Conservation (phyloP, 805 yeast genomes). For the Candida awuae region DNA sequence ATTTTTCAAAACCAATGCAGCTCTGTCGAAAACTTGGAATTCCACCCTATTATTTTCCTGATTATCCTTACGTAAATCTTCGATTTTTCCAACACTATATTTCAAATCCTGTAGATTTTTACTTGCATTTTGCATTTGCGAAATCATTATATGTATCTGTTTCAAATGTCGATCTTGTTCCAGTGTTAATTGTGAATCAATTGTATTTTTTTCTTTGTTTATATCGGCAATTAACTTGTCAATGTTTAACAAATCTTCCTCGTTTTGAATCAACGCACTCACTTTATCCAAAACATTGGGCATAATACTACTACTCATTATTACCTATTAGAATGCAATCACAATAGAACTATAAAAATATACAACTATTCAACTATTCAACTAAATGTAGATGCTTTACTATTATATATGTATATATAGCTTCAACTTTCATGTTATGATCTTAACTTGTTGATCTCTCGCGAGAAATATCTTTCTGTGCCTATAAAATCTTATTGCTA, state of each 20-base stretch:
- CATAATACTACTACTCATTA: too few relatives aligned
- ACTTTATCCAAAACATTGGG: slow-evolving; percentile 15
- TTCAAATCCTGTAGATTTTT: slow-evolving; percentile 44
- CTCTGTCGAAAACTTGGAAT: slow-evolving; percentile 59
- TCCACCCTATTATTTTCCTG: slow-evolving; percentile 37
- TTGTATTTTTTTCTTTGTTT: slow-evolving; percentile 59
- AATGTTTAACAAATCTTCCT: slow-evolving; percentile 47
- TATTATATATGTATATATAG: too few relatives aligned
- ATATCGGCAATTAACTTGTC: slow-evolving; percentile 46
- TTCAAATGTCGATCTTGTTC: slow-evolving; percentile 47
- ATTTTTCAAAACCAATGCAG: slow-evolving; percentile 63
- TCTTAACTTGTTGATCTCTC: too few relatives aligned
- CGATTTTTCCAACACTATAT: slow-evolving; percentile 26
- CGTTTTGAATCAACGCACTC: slow-evolving; percentile 20
- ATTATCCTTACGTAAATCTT: slow-evolving; percentile 36
- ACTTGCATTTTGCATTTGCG: slow-evolving; percentile 24
- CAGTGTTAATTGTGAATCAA: slow-evolving; percentile 67
- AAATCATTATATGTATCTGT: slow-evolving; percentile 19
- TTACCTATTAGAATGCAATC: too few relatives aligned
- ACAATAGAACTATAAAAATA: too few relatives aligned
- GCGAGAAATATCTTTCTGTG: too few relatives aligned
- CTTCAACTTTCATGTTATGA: too few relatives aligned
- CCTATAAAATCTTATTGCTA: too few relatives aligned
- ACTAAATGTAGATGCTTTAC: too few relatives aligned
- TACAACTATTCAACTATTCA: too few relatives aligned